Evolutionary conservation across 2,329 filamentous ascomycete species (phyloP).

Genomic region (Colletotrichum sojae): DNA sequence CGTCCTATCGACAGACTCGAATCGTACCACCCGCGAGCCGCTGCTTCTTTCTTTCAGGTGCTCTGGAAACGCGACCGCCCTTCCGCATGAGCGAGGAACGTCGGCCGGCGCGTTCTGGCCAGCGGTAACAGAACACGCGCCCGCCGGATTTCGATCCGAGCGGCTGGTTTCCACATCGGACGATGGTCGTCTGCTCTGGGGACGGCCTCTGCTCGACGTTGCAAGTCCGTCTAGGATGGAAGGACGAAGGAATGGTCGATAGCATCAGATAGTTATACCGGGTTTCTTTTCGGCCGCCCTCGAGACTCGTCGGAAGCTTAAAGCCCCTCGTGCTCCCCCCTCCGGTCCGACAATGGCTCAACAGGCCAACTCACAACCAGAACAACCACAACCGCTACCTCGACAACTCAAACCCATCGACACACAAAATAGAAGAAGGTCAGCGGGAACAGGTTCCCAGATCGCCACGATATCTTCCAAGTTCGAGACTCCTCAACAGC

Average conservation of each 20-base stretch:
- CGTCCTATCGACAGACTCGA: conserved; percentile 31
- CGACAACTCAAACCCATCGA: background rate
- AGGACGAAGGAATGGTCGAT: conserved; percentile 5
- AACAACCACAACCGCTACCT: conserved; percentile 1
- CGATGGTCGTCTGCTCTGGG: conserved; percentile 22
- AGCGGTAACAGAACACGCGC: conserved; percentile 24
- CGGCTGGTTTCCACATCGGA: conserved; percentile 38
- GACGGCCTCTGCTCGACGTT: background rate
- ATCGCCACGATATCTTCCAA: conserved; percentile 28
- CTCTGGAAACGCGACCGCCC: conserved; percentile 24
- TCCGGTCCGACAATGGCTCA: conserved; percentile 25
- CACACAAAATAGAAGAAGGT: conserved; percentile 1
- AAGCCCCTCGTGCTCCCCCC: conserved; percentile 36
- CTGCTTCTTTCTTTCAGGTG: conserved; percentile 19
- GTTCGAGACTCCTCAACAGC: conserved; percentile 12
- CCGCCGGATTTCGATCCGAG: conserved; percentile 28
- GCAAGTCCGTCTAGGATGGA: conserved; percentile 19
- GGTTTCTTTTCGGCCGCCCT: conserved; percentile 16
- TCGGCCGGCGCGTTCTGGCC: conserved; percentile 23
- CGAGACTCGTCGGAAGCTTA: conserved; percentile 17
- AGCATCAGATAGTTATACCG: conserved; percentile 31
- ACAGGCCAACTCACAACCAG: conserved; percentile 9
- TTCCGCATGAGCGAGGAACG: conserved; percentile 24
- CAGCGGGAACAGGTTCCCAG: conserved; percentile 28
- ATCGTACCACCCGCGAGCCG: conserved; percentile 35